Evolutionary conservation across 1,284 basidiomycete genomes (phyloP).

Genomic region (Apiotrichum veenhuisii): DNA sequence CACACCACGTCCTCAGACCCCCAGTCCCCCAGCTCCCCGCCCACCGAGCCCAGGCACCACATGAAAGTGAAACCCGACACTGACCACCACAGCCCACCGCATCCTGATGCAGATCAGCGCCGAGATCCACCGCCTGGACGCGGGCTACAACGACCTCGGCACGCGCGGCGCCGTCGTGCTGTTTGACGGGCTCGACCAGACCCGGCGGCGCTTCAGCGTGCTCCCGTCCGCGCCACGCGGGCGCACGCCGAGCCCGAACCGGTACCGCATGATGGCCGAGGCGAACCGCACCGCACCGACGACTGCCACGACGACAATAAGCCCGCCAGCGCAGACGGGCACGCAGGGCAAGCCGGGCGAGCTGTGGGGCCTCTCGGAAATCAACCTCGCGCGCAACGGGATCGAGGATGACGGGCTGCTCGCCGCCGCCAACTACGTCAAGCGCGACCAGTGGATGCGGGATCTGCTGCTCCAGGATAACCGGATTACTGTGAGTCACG

Average conservation of each 20-base stretch:
- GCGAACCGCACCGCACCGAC: not conserved
- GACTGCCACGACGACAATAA: not conserved
- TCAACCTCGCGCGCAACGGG: conserved; percentile 36
- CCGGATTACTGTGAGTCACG: conserved; percentile 29
- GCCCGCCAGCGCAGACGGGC: not conserved
- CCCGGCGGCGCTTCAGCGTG: conserved; percentile 19
- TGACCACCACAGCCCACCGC: conserved; percentile 29
- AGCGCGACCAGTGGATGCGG: conserved; percentile 31
- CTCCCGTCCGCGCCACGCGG: not conserved
- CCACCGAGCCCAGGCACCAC: too few species aligned
- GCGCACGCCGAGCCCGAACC: conserved; percentile 5
- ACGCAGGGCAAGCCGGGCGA: not conserved
- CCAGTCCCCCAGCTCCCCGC: too few species aligned
- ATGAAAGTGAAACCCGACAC: too few species aligned
- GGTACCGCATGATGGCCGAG: not conserved
- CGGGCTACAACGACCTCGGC: conserved; percentile 42
- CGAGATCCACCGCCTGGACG: conserved; percentile 36
- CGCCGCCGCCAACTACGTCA: conserved; percentile 11
- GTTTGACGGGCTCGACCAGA: conserved; percentile 30
- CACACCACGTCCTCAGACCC: too few species aligned
- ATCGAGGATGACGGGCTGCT: conserved; percentile 15
- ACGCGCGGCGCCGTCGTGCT: conserved; percentile 33
- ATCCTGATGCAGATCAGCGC: conserved; percentile 28
- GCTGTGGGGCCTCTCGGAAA: conserved; percentile 37
- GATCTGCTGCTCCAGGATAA: conserved; percentile 37